Percentiles rank a stretch among this genome's conserved stretches.
Evolutionary conservation across 2,329 filamentous ascomycete genomes (phyloP).

Genomic region (Rhinocladiella similis): DNA sequence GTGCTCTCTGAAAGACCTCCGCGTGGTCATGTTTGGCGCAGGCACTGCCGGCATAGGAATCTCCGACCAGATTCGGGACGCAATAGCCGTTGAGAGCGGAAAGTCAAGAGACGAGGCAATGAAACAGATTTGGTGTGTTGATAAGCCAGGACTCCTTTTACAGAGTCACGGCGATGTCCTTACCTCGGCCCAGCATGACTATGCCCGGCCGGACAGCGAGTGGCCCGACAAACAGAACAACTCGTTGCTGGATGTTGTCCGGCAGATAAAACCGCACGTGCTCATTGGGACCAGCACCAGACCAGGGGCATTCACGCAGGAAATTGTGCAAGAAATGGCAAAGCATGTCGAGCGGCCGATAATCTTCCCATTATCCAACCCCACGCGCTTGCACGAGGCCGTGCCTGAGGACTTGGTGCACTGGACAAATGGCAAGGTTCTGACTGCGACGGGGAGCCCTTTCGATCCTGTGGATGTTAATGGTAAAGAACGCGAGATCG

Average conservation of each 20-base stretch:
- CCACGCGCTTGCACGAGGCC: slow-evolving; percentile 80
- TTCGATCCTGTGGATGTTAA: slow-evolving; percentile 70
- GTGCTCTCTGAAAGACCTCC: slow-evolving; percentile 65
- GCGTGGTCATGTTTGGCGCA: slow-evolving; percentile 75
- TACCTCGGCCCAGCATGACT: slow-evolving; percentile 67
- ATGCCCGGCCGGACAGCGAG: slow-evolving; percentile 57
- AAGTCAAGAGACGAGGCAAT: slow-evolving; percentile 72
- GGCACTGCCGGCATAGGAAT: slow-evolving; percentile 84
- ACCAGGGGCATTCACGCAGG: slow-evolving; percentile 72
- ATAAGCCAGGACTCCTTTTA: slow-evolving; percentile 76
- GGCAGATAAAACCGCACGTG: slow-evolving; percentile 73
- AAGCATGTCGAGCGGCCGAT: slow-evolving; percentile 71
- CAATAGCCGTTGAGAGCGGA: slow-evolving; percentile 67
- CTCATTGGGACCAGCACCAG: slow-evolving; percentile 82
- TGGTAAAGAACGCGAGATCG: slow-evolving; percentile 58
- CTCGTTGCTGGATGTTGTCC: slow-evolving; percentile 66
- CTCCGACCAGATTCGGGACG: slow-evolving; percentile 78
- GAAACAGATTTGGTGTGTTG: slow-evolving; percentile 79
- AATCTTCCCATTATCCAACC: slow-evolving; percentile 80
- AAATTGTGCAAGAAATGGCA: slow-evolving; percentile 74
- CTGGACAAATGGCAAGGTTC: slow-evolving; percentile 75
- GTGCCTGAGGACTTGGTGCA: slow-evolving; percentile 71
- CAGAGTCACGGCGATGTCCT: slow-evolving; percentile 61
- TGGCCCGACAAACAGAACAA: slow-evolving; percentile 47
- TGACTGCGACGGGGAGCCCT: slow-evolving; percentile 81